These are phyloP conservation scores for Nicotiana knightiana DNA, from an alignment of 257 asterid species.

Conservation along the genomic window DNA sequence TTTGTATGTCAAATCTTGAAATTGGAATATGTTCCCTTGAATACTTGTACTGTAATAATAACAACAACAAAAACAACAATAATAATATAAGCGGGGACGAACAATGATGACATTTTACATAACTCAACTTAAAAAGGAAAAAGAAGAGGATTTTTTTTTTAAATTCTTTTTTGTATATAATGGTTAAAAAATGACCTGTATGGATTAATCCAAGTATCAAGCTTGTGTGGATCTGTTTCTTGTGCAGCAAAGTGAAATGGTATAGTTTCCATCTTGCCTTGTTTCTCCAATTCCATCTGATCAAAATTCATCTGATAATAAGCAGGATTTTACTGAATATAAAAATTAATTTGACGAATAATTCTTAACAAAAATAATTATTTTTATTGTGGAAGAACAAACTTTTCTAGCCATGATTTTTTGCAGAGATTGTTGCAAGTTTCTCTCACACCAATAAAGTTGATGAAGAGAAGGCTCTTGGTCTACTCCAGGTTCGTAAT, in stretches of 20 bases:
- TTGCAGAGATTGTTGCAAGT: conserved; percentile 36
- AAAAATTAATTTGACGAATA: neutral
- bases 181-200: neutral
- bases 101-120: neutral
- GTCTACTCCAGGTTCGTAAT: conserved; percentile 34
- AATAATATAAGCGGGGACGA: neutral
- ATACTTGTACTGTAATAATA: neutral
- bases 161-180: neutral
- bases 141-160: neutral
- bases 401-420: conserved; percentile 4
- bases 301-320: neutral
- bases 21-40: neutral
- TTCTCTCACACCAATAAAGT: conserved; percentile 52
- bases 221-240: neutral
- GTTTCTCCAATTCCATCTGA: conserved; percentile 25
- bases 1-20: neutral
- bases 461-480: conserved; percentile 57
- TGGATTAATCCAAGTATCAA: neutral
- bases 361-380: neutral
- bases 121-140: neutral
- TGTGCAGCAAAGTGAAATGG: neutral
- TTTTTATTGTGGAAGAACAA: neutral
- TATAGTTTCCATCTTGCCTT: neutral
- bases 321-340: neutral
- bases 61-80: neutral